Conservation (phyloP, 768 basidiomycete species). For the Serendipita sp. region DNA sequence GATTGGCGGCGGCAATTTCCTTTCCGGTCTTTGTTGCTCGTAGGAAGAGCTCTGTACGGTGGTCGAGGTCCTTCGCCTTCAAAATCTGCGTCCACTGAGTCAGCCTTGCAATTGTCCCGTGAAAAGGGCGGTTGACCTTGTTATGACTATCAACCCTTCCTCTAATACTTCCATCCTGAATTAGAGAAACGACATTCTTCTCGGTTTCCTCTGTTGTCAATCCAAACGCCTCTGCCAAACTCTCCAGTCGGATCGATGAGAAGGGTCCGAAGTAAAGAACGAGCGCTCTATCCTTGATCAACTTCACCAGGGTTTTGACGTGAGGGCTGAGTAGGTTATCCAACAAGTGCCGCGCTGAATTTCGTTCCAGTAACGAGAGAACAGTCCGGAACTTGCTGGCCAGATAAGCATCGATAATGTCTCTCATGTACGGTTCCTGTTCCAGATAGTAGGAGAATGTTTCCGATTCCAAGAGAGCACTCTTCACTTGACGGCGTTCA, state of each 20-base stretch:
- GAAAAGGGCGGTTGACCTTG: slow-evolving; percentile 37
- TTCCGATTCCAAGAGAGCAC: slow-evolving; percentile 19
- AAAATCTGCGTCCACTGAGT: slow-evolving; percentile 38
- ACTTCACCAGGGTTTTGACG: slow-evolving; percentile 42
- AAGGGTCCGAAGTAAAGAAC: slow-evolving; percentile 88
- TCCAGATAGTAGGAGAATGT: slow-evolving; percentile 44
- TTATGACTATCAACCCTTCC: slow-evolving; percentile 82
- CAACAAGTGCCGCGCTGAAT: slow-evolving; percentile 62
- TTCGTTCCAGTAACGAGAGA: slow-evolving; percentile 53
- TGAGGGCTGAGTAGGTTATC: slow-evolving; percentile 67
- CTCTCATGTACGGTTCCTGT: slow-evolving; percentile 73
- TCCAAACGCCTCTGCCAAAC: slow-evolving; percentile 79
- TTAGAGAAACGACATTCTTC: slow-evolving; percentile 56
- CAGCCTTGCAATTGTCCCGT: neutral
- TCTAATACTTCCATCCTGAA: slow-evolving; percentile 61
- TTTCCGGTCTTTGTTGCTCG: slow-evolving; percentile 57
- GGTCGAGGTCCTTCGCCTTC: slow-evolving; percentile 63
- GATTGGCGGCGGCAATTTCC: slow-evolving; percentile 56
- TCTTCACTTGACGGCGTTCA: slow-evolving; percentile 51
- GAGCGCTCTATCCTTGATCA: slow-evolving; percentile 64
- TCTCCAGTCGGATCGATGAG: slow-evolving; percentile 62
- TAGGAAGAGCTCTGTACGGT: slow-evolving; percentile 59
- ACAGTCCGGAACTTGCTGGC: slow-evolving; percentile 73
- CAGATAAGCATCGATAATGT: slow-evolving; percentile 75
- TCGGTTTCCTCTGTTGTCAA: slow-evolving; percentile 60